Evolutionary conservation across 2,329 filamentous ascomycete genomes (phyloP), one percentile per base, ranked within the genome.

Genomic region (Fusarium sp.): DNA sequence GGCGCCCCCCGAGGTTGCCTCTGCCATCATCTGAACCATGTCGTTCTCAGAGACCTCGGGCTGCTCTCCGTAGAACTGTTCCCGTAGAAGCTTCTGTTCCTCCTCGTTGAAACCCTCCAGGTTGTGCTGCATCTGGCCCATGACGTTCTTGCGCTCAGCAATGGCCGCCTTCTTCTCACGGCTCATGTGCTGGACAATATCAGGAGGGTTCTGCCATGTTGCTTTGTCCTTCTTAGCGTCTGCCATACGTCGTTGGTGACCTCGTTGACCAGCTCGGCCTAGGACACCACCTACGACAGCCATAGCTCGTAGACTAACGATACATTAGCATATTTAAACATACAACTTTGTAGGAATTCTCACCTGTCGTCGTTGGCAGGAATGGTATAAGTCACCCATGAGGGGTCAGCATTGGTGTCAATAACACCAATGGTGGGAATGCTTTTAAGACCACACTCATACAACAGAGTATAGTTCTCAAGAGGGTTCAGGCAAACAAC

Each of bases 331-430:
- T 57, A 27, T 12, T 29, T 30, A 29, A 27, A 12, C 15, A 12
- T 18, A 7, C 29, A 40, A 20, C 18, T 11, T 29, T 25, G 43
- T 9, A 38, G 12, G 22, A 16, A 8, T 40, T 79, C 85, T 77
- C 80, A 93, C 91, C 91, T 94, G 85, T 99, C 96, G 78, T 99
- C 96, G 80, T 99, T 99, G 53, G 94, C 94, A 3, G 96, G 96
- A 73, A 99, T 98, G 16, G 93, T 92, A 78, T 99, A 99, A 6
- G 96, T 98, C 53, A 98, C 94, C 89, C 93, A 95, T 1, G 93
- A 93, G 1, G 96, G 93, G 80, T 98, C 92, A 4, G 90, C 91
- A 80, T 99, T 92, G 2, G 96, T 98, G 80, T 99, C 96, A 72
- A 98, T 92, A 62, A 99, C 86, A 48, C 95, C 96, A 76, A 99